Base-by-base conservation (phyloP, 148 eudicot genomes). In the Rhododendron vialii region DNA sequence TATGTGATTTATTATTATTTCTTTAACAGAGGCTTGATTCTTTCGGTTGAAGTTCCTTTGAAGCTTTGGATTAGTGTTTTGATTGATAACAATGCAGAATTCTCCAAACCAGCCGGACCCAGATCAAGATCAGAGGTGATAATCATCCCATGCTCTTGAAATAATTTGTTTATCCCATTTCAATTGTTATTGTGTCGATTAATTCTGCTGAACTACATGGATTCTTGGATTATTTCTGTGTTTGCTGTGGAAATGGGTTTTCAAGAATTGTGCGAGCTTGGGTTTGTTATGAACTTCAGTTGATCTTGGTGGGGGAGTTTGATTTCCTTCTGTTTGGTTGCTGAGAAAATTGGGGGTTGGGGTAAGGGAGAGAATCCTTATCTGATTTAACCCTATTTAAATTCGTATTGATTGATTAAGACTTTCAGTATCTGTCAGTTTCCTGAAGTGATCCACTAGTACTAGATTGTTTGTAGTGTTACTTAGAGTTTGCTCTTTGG, bases 101-200 rank as follows among this genome's bases (percentile, higher is more conserved):
- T 24, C 80, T 20, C 48, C 67, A 28, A 51, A 84, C 67, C 86
- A 33, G 48, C 65, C 12, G 53, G 67, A 79, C 43, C 65, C 76
- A 63, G 83, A 80, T 85, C 83, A 67, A 80, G 84, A 85, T 85
- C 87, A 10, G 78, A 79, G 87, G 87, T 85, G 59, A 47, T 10
- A 78, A 50, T 84, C 75, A 17, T 26, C 36, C 1, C 50, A 7
- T 85, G 15, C 38, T 50, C 36, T 43, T 22, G 1, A 57, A 15
- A 36, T 53, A 35, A 38, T 76, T 78, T 43, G 20, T 12, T 30
- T 78, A 12, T 43, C 1, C 20, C 30, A 10, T 43, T 63, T 28
- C 28, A 59, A 7, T 48, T 63, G 24, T 11, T 73, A 1, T 47
- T 30, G 26, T 57, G 24, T 50, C 35, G 35, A 51, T 51, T 51